These are phyloP conservation scores for Lablab purpureus DNA, from an alignment of 306 rosid species.

Conservation along the genomic window DNA sequence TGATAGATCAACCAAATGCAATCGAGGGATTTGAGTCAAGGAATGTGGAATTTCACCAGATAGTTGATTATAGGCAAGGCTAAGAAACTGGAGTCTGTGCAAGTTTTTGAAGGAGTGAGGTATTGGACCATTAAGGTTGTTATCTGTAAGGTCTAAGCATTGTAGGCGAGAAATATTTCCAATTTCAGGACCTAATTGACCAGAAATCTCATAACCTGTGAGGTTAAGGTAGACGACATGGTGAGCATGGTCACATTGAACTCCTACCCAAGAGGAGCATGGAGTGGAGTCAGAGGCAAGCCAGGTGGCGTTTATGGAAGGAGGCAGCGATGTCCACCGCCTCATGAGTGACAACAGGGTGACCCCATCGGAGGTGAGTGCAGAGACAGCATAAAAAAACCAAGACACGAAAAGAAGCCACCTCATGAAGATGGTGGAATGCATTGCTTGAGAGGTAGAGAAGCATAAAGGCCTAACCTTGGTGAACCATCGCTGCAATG, in stretches of 20 bases:
- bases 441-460: background rate
- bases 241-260: slow-evolving; percentile 59
- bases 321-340: slow-evolving; percentile 60
- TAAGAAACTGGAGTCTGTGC: slow-evolving; percentile 38
- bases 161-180: slow-evolving; percentile 57
- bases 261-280: slow-evolving; percentile 75
- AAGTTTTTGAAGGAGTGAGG: slow-evolving; percentile 58
- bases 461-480: background rate
- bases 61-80: slow-evolving; percentile 52
- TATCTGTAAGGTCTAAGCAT: slow-evolving; percentile 53
- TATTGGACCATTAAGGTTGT: slow-evolving; percentile 57
- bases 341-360: slow-evolving; percentile 59
- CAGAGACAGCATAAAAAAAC: slow-evolving; percentile 31
- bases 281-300: slow-evolving; percentile 67
- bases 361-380: slow-evolving; percentile 72
- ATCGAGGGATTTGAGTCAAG: slow-evolving; percentile 54
- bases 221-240: slow-evolving; percentile 65
- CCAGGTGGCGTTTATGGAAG: slow-evolving; percentile 65
- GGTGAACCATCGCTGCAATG: background rate
- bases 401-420: slow-evolving; percentile 44
- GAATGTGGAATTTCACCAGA: slow-evolving; percentile 61
- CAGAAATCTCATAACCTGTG: slow-evolving; percentile 54
- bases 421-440: slow-evolving; percentile 17
- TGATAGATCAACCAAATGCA: slow-evolving; percentile 53
- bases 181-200: slow-evolving; percentile 68